Base-by-base conservation (phyloP, 306 rosid species). In the Dryas drummondii region DNA sequence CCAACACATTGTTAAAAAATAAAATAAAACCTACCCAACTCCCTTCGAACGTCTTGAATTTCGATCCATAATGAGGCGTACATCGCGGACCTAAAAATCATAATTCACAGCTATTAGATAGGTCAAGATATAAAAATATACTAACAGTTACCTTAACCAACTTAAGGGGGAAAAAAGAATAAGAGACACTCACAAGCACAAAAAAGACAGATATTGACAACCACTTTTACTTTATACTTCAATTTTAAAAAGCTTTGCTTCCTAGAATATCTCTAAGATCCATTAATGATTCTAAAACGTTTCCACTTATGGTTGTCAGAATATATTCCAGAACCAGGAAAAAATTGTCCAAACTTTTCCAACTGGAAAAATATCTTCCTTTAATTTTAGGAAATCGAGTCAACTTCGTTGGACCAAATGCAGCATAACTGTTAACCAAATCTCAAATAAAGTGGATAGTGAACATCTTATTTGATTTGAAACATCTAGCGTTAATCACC, bases 21-120 rank as follows among this genome's bases (percentile, higher is more conserved):
- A 78, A 66, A 59, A 10, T 66, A 80, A 62, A 75, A 80, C 97
- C 41, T 80, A 94, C 99, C 99, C 99, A 84, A 92, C 91, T 68
- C 99, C 99, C 86, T 94, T 94, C 7, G 99, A 94, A 74, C 99
- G 97, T 71, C 97, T 89, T 66, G 97, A 90, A 86, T 84, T 94
- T 69, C 99, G 97, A 81, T 92, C 99, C 99, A 94, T 88, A 80
- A 94, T 94, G 71, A 94, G 90, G 50, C 97, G 96, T 76, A 92
- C 99, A 78, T 94, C 99, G 54, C 99, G 97, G 66, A 94, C 99
- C 99, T 94, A 80, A 60, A 80, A 70, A 77, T 17, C 50, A 60
- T 9, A 58, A 47, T 49, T 50, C 17, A 7, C 2, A 50, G 50
- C 65, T 27, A 48, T 73, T 57, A 27, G 57, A 72, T n/a, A 44